phyloP scores from a whole-genome alignment of 306 rosid genomes.

The Prunus mira region DNA sequence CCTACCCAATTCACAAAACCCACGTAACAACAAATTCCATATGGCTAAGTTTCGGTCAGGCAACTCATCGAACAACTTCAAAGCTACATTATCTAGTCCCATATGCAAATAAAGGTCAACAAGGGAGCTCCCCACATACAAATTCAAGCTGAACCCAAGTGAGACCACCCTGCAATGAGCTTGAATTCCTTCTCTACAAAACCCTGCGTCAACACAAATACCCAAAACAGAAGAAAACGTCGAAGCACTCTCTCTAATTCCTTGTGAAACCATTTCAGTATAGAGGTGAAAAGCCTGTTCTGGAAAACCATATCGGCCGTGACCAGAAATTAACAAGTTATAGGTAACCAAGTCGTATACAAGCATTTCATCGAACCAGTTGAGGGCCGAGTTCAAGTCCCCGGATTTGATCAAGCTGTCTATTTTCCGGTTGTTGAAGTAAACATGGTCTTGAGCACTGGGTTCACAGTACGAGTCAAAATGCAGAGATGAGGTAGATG shows the following conservation, averaged over 20 bases:
- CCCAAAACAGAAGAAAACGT: conserved; percentile 56
- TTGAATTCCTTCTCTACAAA: conserved; percentile 54
- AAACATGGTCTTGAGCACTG: conserved; percentile 28
- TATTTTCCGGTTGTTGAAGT: conserved; percentile 48
- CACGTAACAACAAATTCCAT: conserved; percentile 64
- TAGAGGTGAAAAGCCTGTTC: conserved; percentile 47
- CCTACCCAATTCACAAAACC: conserved; percentile 52
- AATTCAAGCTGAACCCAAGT: conserved; percentile 50
- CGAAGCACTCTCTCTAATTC: conserved; percentile 49
- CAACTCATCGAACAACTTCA: conserved; percentile 71
- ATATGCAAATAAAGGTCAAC: conserved; percentile 46
- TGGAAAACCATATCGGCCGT: conserved; percentile 29
- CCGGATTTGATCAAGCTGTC: conserved; percentile 35
- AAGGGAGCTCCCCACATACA: conserved; percentile 60
- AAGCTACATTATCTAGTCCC: conserved; percentile 42
- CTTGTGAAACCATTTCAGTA: conserved; percentile 50
- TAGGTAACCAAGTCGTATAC: conserved; percentile 62
- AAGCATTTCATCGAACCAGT: conserved; percentile 51
- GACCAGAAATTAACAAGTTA: conserved; percentile 65
- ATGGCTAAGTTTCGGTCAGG: conserved; percentile 46
- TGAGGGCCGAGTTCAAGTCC: conserved; percentile 41
- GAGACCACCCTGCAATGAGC: conserved; percentile 64
- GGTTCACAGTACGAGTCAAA: conserved; percentile 19
- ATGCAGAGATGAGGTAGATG: conserved; percentile 17
- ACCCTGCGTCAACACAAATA: conserved; percentile 42